Base-by-base conservation (phyloP, 768 basidiomycete genomes). In the Albatrellus ellisii region DNA sequence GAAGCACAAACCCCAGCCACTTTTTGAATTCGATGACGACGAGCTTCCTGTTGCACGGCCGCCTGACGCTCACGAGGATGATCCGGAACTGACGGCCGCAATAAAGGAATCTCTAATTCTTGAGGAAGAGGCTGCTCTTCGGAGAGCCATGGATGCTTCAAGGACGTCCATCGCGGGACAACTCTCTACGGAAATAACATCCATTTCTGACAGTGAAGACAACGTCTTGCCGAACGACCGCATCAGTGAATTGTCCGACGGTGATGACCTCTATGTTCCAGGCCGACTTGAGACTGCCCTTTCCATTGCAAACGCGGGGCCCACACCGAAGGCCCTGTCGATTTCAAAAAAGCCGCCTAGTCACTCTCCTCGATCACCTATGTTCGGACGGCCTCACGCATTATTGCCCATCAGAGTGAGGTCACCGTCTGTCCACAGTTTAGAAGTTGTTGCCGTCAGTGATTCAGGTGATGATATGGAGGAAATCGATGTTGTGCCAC, bases 281-380 rank as follows among this genome's bases (percentile, higher is more conserved):
- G 66, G 67, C 17, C 67, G 77, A 15, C 59, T 84, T n/a, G 77
- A 77, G 50, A 79, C 79, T 1, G 76, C 70, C 1, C 57, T 85
- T 22, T 69, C 79, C 8, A 74, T 85, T 32, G 83, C 73, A 14
- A 77, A 77, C 40, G 68, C 78, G 6, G 67, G 67, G 4, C 64
- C 66, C 11, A 56, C 59, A 8, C 57, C 50, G 35, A 53, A 49
- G 46, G 26, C 52, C 17, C 36, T 44, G 46, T 40, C 43, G 10
- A 32, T 51, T 45, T 9, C 43, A 2, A 36, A 18, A 29, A 38
- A 48, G 18, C 9, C 29, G 14, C 15, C 40, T 18, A 15, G 27
- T 11, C 15, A 43, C 21, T 26, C 46, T n/a, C 45, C 44, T 20
- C 49, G 49, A 35, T 15, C 48, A 20, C 55, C 60, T 11, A 44